Conservation (phyloP, 495 filamentous ascomycete species). For the Penicillium manginii region DNA sequence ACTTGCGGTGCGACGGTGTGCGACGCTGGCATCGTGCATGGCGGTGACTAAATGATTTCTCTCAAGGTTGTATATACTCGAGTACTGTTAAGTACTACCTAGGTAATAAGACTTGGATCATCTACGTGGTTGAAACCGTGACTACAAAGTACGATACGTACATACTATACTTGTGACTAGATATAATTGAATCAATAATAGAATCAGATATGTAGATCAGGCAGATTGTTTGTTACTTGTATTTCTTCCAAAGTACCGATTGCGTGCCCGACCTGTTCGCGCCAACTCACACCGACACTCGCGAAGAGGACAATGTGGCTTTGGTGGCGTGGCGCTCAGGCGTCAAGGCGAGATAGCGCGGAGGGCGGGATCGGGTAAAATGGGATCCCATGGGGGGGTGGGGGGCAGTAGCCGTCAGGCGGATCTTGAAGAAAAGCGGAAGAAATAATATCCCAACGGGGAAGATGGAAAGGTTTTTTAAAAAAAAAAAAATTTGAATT, state of each 20-base stretch:
- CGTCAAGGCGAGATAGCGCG: slow-evolving; percentile 20
- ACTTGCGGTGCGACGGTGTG: slow-evolving; percentile 8
- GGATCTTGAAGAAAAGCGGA: not conserved
- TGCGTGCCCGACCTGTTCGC: slow-evolving; percentile 12
- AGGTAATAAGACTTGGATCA: no score
- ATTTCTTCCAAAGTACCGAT: not conserved
- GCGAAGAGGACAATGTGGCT: not conserved
- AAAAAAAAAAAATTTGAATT: no score
- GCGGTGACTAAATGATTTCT: not conserved
- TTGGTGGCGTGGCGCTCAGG: slow-evolving; percentile 14
- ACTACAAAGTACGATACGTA: not conserved
- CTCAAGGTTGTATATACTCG: no score
- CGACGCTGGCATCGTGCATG: slow-evolving; percentile 6
- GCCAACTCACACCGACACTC: slow-evolving; percentile 29
- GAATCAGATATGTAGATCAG: not conserved
- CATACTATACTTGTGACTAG: not conserved
- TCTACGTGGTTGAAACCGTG: not conserved
- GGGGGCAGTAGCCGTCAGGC: no score
- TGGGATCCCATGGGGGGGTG: not conserved
- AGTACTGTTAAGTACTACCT: no score
- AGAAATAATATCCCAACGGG: not conserved
- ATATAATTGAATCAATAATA: no score
- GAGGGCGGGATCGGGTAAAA: slow-evolving; percentile 22
- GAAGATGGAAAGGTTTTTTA: not conserved
- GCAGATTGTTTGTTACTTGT: not conserved